phyloP scores from a whole-genome alignment of 2,329 filamentous ascomycete species.

The Cylindrodendrum hubeiense region DNA sequence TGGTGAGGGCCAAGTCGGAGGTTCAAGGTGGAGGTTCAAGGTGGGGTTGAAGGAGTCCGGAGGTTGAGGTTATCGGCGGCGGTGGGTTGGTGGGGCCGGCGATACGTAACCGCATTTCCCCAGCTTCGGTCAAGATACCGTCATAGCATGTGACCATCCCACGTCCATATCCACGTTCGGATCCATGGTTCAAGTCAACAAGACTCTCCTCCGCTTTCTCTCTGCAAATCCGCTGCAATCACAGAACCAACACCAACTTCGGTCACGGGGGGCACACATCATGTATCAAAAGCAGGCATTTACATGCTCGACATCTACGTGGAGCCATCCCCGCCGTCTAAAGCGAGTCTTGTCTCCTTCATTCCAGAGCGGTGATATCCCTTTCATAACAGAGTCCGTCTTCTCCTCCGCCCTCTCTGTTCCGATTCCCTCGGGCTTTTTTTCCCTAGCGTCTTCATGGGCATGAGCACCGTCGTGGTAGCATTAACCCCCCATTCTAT shows the following conservation, averaged over 20 bases:
- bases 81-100: slow-evolving; percentile 28
- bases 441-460: background rate
- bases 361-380: slow-evolving; percentile 18
- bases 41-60: background rate
- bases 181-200: slow-evolving; percentile 15
- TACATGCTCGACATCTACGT: slow-evolving; percentile 15
- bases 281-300: slow-evolving; percentile 13
- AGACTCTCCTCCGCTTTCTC: slow-evolving; percentile 16
- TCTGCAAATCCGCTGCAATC: slow-evolving; percentile 1
- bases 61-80: slow-evolving; percentile 13
- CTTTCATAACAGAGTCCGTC: background rate
- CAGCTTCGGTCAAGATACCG: slow-evolving; percentile 7
- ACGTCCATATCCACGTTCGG: slow-evolving; percentile 4
- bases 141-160: slow-evolving; percentile 19
- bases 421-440: background rate
- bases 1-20: background rate
- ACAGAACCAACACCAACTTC: background rate
- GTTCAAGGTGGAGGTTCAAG: slow-evolving; percentile 13
- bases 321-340: slow-evolving; percentile 5
- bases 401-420: background rate
- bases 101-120: slow-evolving; percentile 23
- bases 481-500: slow-evolving; percentile 16
- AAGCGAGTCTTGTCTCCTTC: slow-evolving; percentile 5
- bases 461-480: background rate
- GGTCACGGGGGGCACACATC: background rate